Base-by-base conservation (phyloP, 768 basidiomycete genomes). In the Trametes meyenii region DNA sequence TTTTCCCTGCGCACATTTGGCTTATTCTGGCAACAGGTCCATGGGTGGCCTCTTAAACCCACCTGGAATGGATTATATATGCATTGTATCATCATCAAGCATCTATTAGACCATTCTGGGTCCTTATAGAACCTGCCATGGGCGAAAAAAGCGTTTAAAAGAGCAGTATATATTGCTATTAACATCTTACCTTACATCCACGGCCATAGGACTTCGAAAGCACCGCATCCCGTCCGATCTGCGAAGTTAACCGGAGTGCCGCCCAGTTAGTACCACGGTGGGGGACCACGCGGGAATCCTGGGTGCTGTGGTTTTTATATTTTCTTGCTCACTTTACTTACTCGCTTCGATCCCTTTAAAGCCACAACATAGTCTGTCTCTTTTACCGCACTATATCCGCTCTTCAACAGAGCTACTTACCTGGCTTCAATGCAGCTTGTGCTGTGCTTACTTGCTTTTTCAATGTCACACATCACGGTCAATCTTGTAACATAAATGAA, bases 201-300 rank as follows among this genome's bases (percentile, higher is more conserved):
- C 62, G 68, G 67, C 64, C 65, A 68, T 68, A 70, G 55, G 65
- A 70, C 61, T 77, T 72, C 77, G 79, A 81, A 79, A 81, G 75
- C 76, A 81, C 78, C 75, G 77, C 79, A 81, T 80, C 81, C 81
- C 78, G 79, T 82, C 81, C 69, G 80, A 84, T 84, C 82, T 84
- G 83, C 76, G 80, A 75, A 84, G 82, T 84, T 80, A 83, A 84
- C 74, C 81, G 78, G 78, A 76, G 82, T 81, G 80, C 81, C 76
- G 79, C 82, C 77, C 72, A 81, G 83, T 82, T 82, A 83, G 81
- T 84, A 83, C 81, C 80, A 83, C 75, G 78, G 81, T 83, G 81
- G 82, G 83, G 83, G 82, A 83, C 82, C 83, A 84, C 78, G 76
- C 75, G 79, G 83, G 82, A 83, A 70, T 73, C 63, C 69, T 67